A percentile compares a stretch with the other conserved stretches of the same genome.
Evolutionary conservation across 2,329 filamentous ascomycete genomes (phyloP).

Genomic region (Xylariaceae sp.): DNA sequence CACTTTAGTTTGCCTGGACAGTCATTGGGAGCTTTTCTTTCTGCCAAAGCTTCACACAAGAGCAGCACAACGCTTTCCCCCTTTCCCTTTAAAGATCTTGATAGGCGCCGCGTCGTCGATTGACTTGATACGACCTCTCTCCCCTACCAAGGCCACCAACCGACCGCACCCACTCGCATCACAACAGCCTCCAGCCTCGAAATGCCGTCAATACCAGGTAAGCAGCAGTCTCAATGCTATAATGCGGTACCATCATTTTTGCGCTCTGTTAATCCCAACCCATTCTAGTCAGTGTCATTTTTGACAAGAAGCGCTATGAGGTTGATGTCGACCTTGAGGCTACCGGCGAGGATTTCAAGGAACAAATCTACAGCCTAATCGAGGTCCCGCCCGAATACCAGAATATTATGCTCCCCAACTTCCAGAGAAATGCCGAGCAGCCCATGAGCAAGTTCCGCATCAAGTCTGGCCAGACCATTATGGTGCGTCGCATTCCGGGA

Average conservation of each 20-base stretch:
- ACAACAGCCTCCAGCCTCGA: slow-evolving; percentile 11
- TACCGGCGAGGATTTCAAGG: slow-evolving; percentile 91
- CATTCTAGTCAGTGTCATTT: slow-evolving; percentile 78
- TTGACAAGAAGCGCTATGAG: slow-evolving; percentile 92
- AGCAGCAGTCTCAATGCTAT: slow-evolving; percentile 1
- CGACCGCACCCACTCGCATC: neutral
- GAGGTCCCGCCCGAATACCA: slow-evolving; percentile 92
- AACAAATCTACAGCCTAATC: slow-evolving; percentile 91
- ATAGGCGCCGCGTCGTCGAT: too few species aligned
- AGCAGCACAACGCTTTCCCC: too few species aligned
- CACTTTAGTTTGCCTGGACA: slow-evolving; percentile 21
- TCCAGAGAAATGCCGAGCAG: slow-evolving; percentile 84
- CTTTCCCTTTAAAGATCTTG: neutral
- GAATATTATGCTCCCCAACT: slow-evolving; percentile 92
- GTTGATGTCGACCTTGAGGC: slow-evolving; percentile 84
- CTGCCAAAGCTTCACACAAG: neutral
- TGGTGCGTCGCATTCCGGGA: slow-evolving; percentile 93
- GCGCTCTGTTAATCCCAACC: slow-evolving; percentile 20
- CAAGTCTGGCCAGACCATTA: slow-evolving; percentile 82
- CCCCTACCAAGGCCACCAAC: neutral
- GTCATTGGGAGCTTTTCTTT: neutral
- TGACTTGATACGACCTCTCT: too few species aligned
- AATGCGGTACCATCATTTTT: neutral
- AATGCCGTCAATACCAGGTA: slow-evolving; percentile 32
- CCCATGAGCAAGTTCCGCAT: slow-evolving; percentile 79